Evolutionary conservation across 345 rosid species (phyloP).

Genomic region (Linum trigynum): DNA sequence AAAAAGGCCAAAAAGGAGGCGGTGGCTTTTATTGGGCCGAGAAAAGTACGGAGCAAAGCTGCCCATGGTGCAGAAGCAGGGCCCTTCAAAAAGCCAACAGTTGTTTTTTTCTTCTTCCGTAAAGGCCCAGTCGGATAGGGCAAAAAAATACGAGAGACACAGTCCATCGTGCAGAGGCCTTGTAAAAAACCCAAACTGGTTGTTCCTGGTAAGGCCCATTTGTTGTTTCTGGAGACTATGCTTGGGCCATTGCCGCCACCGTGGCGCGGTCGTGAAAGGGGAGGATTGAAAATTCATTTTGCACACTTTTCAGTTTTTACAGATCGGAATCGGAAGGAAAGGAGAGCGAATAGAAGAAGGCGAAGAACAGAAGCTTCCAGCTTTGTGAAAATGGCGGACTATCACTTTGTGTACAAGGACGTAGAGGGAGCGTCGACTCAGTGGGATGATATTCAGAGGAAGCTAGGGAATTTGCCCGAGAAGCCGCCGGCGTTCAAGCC

Average conservation of each 20-base stretch:
- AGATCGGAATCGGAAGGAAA: neutral
- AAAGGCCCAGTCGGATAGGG: too few relatives aligned
- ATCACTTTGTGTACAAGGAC: slow-evolving; percentile 92
- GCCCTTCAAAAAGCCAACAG: too few relatives aligned
- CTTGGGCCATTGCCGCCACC: neutral
- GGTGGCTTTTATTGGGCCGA: neutral
- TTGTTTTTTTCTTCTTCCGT: too few relatives aligned
- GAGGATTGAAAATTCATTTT: neutral
- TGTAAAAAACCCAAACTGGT: too few relatives aligned
- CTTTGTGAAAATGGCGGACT: slow-evolving; percentile 55
- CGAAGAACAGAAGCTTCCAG: neutral
- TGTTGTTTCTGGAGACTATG: too few relatives aligned
- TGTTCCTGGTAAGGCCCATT: too few relatives aligned
- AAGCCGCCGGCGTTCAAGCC: slow-evolving; percentile 90
- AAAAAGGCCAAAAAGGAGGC: neutral
- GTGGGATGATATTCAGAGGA: slow-evolving; percentile 98
- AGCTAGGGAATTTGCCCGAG: slow-evolving; percentile 76
- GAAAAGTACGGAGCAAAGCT: too few relatives aligned
- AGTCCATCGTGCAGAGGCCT: too few relatives aligned
- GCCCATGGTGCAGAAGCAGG: too few relatives aligned
- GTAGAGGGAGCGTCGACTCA: slow-evolving; percentile 93
- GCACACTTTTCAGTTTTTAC: neutral
- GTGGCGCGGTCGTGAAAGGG: neutral
- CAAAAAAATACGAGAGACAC: too few relatives aligned
- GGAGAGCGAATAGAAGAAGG: neutral